Percentiles rank a stretch among this genome's conserved stretches.
phyloP scores from a whole-genome alignment of 306 rosid genomes.

The Nissolia schottii region DNA sequence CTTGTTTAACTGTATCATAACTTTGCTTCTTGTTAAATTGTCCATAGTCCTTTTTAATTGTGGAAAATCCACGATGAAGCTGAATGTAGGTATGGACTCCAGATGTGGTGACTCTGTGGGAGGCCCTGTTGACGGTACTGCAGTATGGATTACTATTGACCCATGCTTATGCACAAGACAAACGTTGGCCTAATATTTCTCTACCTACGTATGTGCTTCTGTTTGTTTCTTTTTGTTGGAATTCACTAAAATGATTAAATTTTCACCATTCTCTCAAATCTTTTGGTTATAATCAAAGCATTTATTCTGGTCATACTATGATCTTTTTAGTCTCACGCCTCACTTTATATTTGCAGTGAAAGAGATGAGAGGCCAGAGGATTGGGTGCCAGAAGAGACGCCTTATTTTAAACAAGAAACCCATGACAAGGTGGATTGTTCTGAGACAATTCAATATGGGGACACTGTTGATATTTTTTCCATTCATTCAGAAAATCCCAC shows the following conservation, averaged over 20 bases:
- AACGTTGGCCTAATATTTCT: slow-evolving; percentile 89
- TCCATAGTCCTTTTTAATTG: not conserved
- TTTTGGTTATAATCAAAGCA: not conserved
- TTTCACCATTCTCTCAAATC: slow-evolving; percentile 1
- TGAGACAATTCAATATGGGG: slow-evolving; percentile 28
- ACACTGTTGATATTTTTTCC: slow-evolving; percentile 52
- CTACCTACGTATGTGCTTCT: slow-evolving; percentile 64
- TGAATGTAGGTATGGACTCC: slow-evolving; percentile 88
- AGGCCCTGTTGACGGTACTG: slow-evolving; percentile 85
- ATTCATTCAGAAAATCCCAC: slow-evolving; percentile 45
- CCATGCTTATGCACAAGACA: slow-evolving; percentile 98
- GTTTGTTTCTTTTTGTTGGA: not conserved
- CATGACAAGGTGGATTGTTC: slow-evolving; percentile 17
- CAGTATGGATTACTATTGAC: slow-evolving; percentile 77
- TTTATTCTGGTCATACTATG: slow-evolving; percentile 13
- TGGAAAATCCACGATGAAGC: slow-evolving; percentile 8
- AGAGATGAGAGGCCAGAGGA: slow-evolving; percentile 87
- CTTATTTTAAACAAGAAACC: slow-evolving; percentile 16
- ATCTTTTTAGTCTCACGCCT: slow-evolving; percentile 25
- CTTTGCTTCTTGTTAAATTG: not conserved
- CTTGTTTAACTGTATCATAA: slow-evolving; percentile 13
- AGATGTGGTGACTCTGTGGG: slow-evolving; percentile 78
- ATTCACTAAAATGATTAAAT: not conserved
- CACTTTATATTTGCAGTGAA: slow-evolving; percentile 46
- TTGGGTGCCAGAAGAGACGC: slow-evolving; percentile 82